Evolutionary conservation across 1,139 yeast genomes (phyloP).

Genomic region (Yamadazyma aaseri): DNA sequence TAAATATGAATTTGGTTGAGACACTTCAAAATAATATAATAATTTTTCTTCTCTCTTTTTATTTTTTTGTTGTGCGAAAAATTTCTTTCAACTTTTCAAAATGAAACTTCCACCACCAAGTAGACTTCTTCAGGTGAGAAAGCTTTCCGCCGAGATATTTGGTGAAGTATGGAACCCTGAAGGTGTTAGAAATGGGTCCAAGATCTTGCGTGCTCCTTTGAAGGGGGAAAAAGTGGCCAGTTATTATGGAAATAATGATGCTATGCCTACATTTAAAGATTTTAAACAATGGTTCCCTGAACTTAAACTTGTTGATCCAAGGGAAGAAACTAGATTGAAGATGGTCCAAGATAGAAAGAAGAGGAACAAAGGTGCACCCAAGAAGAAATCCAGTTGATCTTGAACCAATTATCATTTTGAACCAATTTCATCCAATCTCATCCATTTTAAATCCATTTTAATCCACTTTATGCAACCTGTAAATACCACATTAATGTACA

Average conservation of each 20-base stretch:
- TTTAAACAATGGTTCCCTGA: conserved; percentile 58
- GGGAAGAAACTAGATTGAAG: conserved; percentile 66
- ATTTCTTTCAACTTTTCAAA: neutral
- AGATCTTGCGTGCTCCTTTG: conserved; percentile 68
- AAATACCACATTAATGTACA: neutral
- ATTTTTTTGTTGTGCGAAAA: no score
- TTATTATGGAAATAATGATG: conserved; percentile 74
- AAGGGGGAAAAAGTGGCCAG: conserved; percentile 71
- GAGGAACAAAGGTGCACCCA: conserved; percentile 93
- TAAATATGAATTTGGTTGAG: no score
- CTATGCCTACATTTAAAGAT: conserved; percentile 61
- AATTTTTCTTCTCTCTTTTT: no score
- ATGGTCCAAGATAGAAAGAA: conserved; percentile 71
- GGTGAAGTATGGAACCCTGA: conserved; percentile 58
- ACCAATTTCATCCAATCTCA: no score
- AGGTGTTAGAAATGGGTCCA: conserved; percentile 70
- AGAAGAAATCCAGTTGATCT: conserved; percentile 53
- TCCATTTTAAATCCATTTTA: no score
- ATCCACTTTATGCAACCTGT: neutral
- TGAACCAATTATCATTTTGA: no score
- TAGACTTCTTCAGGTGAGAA: conserved; percentile 29
- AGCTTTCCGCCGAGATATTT: conserved; percentile 32
- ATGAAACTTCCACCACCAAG: conserved; percentile 24
- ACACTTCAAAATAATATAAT: no score
- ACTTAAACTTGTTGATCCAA: conserved; percentile 65